These are phyloP conservation scores for Noccaea bulbosa DNA, from an alignment of 345 rosid species.

Conservation along the genomic window DNA sequence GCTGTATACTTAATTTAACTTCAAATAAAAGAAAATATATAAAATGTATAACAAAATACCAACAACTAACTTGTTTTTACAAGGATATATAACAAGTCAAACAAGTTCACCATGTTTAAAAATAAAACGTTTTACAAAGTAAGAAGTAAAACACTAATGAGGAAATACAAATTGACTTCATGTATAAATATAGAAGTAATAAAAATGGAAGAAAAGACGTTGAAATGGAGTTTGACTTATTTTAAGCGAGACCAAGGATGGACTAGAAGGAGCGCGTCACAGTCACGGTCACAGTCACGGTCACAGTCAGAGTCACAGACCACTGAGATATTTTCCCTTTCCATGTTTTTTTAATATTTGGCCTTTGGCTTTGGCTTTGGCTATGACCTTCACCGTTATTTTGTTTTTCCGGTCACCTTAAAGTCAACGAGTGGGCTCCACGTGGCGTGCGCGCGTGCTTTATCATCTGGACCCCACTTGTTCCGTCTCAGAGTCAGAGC, in stretches of 20 bases:
- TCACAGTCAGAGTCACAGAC: slow-evolving; percentile 31
- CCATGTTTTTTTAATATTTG: not conserved
- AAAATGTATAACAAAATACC: too few species aligned
- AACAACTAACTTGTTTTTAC: too few species aligned
- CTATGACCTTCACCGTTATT: slow-evolving; percentile 41
- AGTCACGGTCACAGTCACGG: slow-evolving; percentile 43
- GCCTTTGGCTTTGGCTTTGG: not conserved
- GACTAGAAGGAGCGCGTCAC: slow-evolving; percentile 29
- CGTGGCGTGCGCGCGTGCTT: slow-evolving; percentile 54
- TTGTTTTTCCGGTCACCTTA: not conserved
- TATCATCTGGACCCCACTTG: slow-evolving; percentile 42
- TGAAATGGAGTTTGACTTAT: slow-evolving; percentile 47
- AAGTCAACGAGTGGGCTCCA: slow-evolving; percentile 52
- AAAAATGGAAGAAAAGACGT: not conserved
- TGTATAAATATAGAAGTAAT: not conserved
- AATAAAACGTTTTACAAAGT: not conserved
- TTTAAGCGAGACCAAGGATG: slow-evolving; percentile 24
- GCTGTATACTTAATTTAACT: too few species aligned
- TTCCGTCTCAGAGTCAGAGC: slow-evolving; percentile 51
- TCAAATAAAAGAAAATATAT: too few species aligned
- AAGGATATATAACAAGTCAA: too few species aligned
- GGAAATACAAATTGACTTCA: slow-evolving; percentile 28
- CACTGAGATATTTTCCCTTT: slow-evolving; percentile 17
- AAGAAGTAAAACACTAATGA: slow-evolving; percentile 10
- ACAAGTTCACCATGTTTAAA: too few species aligned